phyloP scores from a whole-genome alignment of 495 filamentous ascomycete species.

The Durotheca rogersii region DNA sequence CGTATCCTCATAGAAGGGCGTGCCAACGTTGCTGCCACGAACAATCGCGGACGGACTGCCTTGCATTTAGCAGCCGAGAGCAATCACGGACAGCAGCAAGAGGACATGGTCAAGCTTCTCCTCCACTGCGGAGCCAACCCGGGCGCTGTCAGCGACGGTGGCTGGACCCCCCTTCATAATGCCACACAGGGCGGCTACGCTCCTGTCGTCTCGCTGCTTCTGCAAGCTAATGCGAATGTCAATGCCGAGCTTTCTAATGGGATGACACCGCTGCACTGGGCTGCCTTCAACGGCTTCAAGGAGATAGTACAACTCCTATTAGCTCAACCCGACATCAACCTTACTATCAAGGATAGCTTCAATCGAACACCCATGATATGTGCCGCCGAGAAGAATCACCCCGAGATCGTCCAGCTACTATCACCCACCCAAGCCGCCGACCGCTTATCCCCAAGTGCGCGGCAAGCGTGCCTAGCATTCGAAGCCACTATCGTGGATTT shows the following conservation, averaged over 20 bases:
- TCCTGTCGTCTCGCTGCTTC: constrained; percentile 49
- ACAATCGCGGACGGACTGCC: constrained; percentile 59
- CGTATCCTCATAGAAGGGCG: constrained; percentile 53
- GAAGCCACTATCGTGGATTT: constrained; percentile 70
- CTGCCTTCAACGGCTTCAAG: constrained; percentile 61
- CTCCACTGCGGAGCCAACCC: constrained; percentile 54
- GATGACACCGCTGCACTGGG: constrained; percentile 62
- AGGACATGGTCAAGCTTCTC: constrained; percentile 58
- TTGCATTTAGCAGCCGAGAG: constrained; percentile 59
- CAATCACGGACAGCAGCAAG: constrained; percentile 42
- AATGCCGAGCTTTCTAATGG: constrained; percentile 57
- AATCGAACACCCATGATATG: constrained; percentile 61
- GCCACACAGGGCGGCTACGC: constrained; percentile 58
- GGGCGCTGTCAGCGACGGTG: constrained; percentile 58
- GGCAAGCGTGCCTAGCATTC: constrained; percentile 59
- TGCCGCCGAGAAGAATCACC: constrained; percentile 59
- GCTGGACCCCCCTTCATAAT: constrained; percentile 67
- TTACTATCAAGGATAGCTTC: constrained; percentile 57
- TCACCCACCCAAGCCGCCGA: constrained; percentile 56
- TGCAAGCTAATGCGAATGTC: constrained; percentile 54
- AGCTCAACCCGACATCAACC: constrained; percentile 47
- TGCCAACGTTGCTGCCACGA: constrained; percentile 53
- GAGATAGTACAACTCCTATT: constrained; percentile 59
- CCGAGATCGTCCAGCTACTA: constrained; percentile 58
- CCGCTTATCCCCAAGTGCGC: constrained; percentile 54